Evolutionary conservation across 352 stramenopile genomes (phyloP).

Genomic region (Phytopythium helicoides): DNA sequence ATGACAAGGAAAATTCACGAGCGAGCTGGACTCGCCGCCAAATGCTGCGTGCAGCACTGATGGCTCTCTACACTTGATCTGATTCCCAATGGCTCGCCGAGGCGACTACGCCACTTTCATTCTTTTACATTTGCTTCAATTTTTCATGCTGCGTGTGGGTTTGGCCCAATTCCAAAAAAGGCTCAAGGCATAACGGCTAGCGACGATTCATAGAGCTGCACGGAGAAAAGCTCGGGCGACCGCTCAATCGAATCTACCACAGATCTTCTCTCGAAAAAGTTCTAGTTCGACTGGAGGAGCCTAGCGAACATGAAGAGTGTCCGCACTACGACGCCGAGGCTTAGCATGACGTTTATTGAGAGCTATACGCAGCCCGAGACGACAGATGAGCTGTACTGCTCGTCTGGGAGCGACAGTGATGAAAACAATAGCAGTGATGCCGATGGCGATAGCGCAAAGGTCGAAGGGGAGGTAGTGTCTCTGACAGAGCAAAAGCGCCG

Average conservation of each 20-base stretch:
- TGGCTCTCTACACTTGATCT: slow-evolving; percentile 46
- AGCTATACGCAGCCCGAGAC: slow-evolving; percentile 26
- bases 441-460: not conserved
- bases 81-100: slow-evolving; percentile 16
- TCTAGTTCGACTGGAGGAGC: not conserved
- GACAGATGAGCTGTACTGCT: slow-evolving; percentile 5
- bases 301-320: slow-evolving; percentile 1
- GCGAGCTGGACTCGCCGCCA: not conserved
- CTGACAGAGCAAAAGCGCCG: slow-evolving; percentile 3
- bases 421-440: not conserved
- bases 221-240: not conserved
- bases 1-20: slow-evolving; percentile 17
- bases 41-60: slow-evolving; percentile 14
- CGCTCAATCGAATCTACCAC: not conserved
- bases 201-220: not conserved
- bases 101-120: not conserved
- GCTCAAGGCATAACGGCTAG: too few species aligned
- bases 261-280: too few species aligned
- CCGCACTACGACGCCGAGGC: not conserved
- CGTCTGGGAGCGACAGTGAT: not conserved
- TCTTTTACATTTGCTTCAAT: not conserved
- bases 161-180: too few species aligned
- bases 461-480: not conserved
- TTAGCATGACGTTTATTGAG: slow-evolving; percentile 22
- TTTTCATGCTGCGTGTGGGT: not conserved